These are phyloP conservation scores for Penicillium macrosclerotiorum DNA, from an alignment of 495 filamentous ascomycete species.

Conservation along the genomic window DNA sequence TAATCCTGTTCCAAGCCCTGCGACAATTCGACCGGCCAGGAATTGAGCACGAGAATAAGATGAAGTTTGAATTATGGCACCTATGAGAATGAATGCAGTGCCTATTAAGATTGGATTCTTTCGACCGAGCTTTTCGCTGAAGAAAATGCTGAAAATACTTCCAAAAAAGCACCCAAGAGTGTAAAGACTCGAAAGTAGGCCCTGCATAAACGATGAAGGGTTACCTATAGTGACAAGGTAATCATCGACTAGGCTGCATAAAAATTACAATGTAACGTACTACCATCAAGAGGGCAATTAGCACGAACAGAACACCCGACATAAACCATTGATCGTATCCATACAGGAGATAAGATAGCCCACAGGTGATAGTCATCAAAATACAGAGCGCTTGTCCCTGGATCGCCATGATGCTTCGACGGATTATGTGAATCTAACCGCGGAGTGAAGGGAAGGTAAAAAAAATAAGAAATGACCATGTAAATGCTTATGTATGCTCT, in stretches of 20 bases:
- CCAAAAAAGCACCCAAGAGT: not conserved
- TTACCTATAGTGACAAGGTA: not conserved
- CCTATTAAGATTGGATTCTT: conserved; percentile 52
- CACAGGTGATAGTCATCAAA: not conserved
- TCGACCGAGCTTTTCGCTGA: conserved; percentile 49
- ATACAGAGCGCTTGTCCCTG: not conserved
- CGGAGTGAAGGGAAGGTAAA: not conserved
- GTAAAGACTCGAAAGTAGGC: not conserved
- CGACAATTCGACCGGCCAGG: conserved; percentile 60
- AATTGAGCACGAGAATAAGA: conserved; percentile 59
- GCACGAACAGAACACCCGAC: not conserved
- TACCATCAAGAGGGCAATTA: not conserved
- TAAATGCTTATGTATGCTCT: not conserved
- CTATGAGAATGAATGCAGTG: conserved; percentile 52
- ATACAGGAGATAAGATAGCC: not conserved
- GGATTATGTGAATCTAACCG: not conserved
- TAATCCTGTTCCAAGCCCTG: conserved; percentile 63
- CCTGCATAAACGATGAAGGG: not conserved
- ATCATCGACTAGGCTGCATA: not conserved
- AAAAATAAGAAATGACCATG: not conserved
- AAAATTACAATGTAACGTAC: not conserved
- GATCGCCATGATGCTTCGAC: not conserved
- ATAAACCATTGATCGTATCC: not conserved
- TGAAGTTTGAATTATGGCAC: conserved; percentile 53
- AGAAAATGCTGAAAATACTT: not conserved